Evolutionary conservation across 805 yeast species (phyloP).

Genomic region (Teunomyces funiuensis): DNA sequence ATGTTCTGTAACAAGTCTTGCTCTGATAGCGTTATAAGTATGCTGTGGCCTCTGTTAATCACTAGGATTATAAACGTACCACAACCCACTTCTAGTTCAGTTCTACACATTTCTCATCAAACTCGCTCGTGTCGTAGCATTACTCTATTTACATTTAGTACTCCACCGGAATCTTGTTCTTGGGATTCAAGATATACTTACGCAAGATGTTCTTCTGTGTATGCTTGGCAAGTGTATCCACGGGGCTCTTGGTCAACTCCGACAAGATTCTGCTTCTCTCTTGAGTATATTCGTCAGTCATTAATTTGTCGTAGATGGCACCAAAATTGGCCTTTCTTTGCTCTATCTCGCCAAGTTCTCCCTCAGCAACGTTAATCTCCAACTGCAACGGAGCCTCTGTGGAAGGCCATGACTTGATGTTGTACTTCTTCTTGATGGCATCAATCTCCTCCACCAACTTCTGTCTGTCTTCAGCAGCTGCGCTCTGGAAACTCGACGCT

Average conservation of each 20-base stretch:
- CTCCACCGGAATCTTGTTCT: conserved; percentile 10
- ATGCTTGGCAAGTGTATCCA: conserved; percentile 45
- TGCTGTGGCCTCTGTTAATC: too few relatives aligned
- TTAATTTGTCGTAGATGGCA: conserved; percentile 30
- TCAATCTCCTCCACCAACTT: conserved; percentile 31
- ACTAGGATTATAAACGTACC: too few relatives aligned
- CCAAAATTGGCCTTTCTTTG: conserved; percentile 28
- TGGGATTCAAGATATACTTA: conserved; percentile 51
- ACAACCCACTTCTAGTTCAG: too few relatives aligned
- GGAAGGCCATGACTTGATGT: conserved; percentile 42
- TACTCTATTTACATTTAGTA: neutral
- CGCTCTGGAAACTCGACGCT: conserved; percentile 22
- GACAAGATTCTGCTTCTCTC: conserved; percentile 32
- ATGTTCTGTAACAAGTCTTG: too few relatives aligned
- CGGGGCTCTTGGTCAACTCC: conserved; percentile 26
- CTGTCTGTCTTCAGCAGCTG: conserved; percentile 18
- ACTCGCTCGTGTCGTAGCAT: neutral
- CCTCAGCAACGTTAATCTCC: conserved; percentile 26
- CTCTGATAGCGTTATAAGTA: too few relatives aligned
- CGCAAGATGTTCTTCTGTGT: conserved; percentile 72
- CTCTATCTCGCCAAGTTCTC: conserved; percentile 29
- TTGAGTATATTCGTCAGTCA: conserved; percentile 25
- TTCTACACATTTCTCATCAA: too few relatives aligned
- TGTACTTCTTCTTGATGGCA: conserved; percentile 37
- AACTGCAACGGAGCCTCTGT: conserved; percentile 39